phyloP scores from a whole-genome alignment of 768 basidiomycete genomes.

The Kwoniella sp. region DNA sequence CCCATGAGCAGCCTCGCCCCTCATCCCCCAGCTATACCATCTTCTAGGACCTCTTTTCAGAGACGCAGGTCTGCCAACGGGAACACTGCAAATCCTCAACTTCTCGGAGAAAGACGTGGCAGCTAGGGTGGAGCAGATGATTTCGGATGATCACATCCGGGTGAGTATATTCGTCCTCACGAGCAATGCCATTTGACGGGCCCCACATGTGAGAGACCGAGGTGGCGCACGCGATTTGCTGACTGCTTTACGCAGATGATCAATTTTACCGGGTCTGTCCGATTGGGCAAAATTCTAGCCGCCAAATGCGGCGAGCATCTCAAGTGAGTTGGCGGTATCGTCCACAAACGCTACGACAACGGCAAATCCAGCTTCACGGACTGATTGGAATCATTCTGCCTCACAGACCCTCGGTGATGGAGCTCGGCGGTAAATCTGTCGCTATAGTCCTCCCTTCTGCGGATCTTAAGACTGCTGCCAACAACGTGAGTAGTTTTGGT shows the following conservation, averaged over 20 bases:
- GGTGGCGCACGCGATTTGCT: background rate
- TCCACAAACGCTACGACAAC: too few relatives aligned
- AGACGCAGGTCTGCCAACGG: slow-evolving; percentile 66
- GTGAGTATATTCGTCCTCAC: slow-evolving; percentile 20
- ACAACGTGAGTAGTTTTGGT: slow-evolving; percentile 54
- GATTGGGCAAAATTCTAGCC: slow-evolving; percentile 54
- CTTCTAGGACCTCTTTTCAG: slow-evolving; percentile 55
- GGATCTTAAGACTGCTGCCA: slow-evolving; percentile 63
- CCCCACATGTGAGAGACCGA: background rate
- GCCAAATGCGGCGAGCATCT: slow-evolving; percentile 54
- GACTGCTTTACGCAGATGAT: slow-evolving; percentile 52
- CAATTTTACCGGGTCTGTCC: slow-evolving; percentile 59
- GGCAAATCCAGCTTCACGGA: background rate
- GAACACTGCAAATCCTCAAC: slow-evolving; percentile 62
- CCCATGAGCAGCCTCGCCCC: slow-evolving; percentile 43
- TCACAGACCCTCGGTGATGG: slow-evolving; percentile 53
- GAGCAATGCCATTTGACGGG: background rate
- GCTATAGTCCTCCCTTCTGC: slow-evolving; percentile 60
- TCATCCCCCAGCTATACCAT: slow-evolving; percentile 53
- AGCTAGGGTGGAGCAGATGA: slow-evolving; percentile 37
- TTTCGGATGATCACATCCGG: slow-evolving; percentile 33
- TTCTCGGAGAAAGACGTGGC: slow-evolving; percentile 35
- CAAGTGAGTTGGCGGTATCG: slow-evolving; percentile 41
- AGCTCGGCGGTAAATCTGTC: slow-evolving; percentile 57
- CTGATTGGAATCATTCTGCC: background rate